A percentile compares a stretch with the other conserved stretches of the same genome.
Conservation (phyloP, 2,329 filamentous ascomycete species). For the Plenodomus tracheiphilus region DNA sequence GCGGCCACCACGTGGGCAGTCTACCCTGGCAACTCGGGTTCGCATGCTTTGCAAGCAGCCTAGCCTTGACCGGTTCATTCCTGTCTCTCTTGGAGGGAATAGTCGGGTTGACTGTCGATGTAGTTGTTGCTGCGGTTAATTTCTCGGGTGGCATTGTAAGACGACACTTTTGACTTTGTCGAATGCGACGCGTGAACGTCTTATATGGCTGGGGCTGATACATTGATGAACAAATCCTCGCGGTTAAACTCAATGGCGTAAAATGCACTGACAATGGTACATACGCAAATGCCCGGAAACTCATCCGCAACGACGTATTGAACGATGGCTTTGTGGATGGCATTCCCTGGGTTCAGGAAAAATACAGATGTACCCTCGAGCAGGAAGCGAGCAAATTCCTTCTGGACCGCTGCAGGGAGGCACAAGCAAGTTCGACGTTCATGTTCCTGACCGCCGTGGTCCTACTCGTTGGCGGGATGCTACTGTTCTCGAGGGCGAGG, state of each 20-base stretch:
- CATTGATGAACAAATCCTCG: conserved; percentile 20
- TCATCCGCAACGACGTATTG: conserved; percentile 16
- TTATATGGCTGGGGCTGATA: too few relatives aligned
- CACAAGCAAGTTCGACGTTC: conserved; percentile 29
- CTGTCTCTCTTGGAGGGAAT: conserved; percentile 17
- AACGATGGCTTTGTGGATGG: conserved; percentile 13
- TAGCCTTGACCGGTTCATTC: conserved; percentile 17
- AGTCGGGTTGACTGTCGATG: conserved; percentile 17
- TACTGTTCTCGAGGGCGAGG: conserved; percentile 13
- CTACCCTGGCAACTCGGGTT: conserved; percentile 15
- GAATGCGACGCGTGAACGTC: too few relatives aligned
- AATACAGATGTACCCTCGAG: not conserved
- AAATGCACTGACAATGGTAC: conserved; percentile 6
- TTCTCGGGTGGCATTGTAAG: conserved; percentile 25
- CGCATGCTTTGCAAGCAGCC: conserved; percentile 19
- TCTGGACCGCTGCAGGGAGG: conserved; percentile 20
- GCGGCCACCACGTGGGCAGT: conserved; percentile 14
- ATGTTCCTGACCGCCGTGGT: conserved; percentile 27
- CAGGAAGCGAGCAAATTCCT: not conserved
- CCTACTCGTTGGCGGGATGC: conserved; percentile 12
- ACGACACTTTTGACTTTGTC: too few relatives aligned
- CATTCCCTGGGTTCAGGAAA: not conserved
- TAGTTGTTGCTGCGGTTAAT: conserved; percentile 10
- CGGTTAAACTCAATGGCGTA: conserved; percentile 20
- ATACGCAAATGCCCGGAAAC: not conserved